Evolutionary conservation across 148 eudicot species (phyloP).

Genomic region (Chenopodium suecicum): DNA sequence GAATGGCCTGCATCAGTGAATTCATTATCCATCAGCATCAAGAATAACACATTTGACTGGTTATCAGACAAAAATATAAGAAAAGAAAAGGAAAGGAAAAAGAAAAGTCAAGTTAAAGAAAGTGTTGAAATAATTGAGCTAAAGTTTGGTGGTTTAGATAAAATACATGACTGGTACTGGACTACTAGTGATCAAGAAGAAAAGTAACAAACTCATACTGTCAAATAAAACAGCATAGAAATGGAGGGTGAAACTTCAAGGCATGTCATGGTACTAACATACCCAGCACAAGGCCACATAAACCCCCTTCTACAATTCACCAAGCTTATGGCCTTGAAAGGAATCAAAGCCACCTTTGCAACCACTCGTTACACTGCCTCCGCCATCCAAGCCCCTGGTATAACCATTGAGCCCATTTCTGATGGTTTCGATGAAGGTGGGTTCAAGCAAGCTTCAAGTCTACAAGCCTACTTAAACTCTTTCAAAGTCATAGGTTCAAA

Average conservation of each 20-base stretch:
- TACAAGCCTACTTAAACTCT: slow-evolving; percentile 29
- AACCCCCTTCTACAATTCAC: slow-evolving; percentile 63
- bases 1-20: no score
- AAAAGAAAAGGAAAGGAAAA: no score
- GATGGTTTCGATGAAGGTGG: slow-evolving; percentile 46
- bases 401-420: slow-evolving; percentile 47
- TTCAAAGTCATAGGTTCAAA: slow-evolving; percentile 38
- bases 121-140: no score
- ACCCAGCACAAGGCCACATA: slow-evolving; percentile 69
- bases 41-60: no score
- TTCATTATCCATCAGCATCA: no score
- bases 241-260: slow-evolving; percentile 11
- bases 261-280: slow-evolving; percentile 43
- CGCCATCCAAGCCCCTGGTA: slow-evolving; percentile 29
- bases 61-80: no score
- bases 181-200: no score
- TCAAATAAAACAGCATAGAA: not conserved
- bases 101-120: no score
- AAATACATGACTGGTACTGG: no score
- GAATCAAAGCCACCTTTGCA: slow-evolving; percentile 51
- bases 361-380: slow-evolving; percentile 35
- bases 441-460: slow-evolving; percentile 15
- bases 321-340: slow-evolving; percentile 49
- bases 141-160: no score
- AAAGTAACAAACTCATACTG: no score